Percentiles rank a stretch among this genome's conserved stretches.
These are phyloP conservation scores for Quercus phellos DNA, from an alignment of 331 rosid species.

Conservation along the genomic window DNA sequence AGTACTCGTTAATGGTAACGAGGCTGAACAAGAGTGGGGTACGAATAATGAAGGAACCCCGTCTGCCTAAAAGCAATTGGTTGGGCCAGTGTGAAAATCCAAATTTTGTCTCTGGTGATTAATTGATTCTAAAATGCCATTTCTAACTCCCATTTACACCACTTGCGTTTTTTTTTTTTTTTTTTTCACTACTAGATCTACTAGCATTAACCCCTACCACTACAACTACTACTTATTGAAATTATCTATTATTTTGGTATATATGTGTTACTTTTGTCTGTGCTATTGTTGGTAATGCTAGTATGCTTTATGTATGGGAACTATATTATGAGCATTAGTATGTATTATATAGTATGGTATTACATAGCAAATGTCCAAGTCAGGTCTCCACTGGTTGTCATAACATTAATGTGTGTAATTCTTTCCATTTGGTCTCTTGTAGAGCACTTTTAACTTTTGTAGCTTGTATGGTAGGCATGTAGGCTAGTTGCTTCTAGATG, in stretches of 20 bases:
- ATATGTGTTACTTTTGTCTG: neutral
- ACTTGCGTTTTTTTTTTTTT: constrained; percentile 18
- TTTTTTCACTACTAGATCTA: constrained; percentile 15
- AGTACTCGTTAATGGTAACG: constrained; percentile 71
- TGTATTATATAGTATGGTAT: neutral
- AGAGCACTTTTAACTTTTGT: neutral
- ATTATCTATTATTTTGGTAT: constrained; percentile 4
- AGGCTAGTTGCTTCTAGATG: neutral
- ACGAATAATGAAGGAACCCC: constrained; percentile 75
- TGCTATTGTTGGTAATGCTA: neutral
- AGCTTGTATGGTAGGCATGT: neutral
- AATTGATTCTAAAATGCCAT: constrained; percentile 76
- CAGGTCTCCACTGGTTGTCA: neutral
- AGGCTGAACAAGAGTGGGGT: constrained; percentile 94
- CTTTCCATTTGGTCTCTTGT: neutral
- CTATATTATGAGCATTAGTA: neutral
- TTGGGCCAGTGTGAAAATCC: constrained; percentile 74
- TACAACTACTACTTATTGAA: constrained; percentile 23
- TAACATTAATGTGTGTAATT: neutral
- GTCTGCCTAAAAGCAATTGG: constrained; percentile 68
- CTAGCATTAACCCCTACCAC: constrained; percentile 15
- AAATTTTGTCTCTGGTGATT: constrained; percentile 90
- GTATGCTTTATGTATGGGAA: neutral
- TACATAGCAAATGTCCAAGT: neutral
- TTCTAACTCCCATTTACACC: constrained; percentile 56